Conservation (phyloP, 2,329 filamentous ascomycete species). For the Fusarium anthophilum region DNA sequence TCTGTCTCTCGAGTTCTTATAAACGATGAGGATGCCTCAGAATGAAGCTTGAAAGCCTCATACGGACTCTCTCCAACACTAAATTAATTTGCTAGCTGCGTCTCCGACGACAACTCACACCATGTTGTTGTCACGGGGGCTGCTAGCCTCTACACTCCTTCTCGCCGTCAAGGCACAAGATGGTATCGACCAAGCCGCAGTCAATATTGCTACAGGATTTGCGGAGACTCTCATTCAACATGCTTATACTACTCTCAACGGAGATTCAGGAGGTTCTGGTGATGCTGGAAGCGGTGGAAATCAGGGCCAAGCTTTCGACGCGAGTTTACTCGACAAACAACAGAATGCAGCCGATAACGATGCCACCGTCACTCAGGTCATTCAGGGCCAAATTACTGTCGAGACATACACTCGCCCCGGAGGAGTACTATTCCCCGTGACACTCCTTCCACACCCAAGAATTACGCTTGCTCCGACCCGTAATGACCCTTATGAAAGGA, state of each 20-base stretch:
- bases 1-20: slow-evolving; percentile 10
- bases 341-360: not conserved
- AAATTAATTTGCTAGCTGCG: slow-evolving; percentile 14
- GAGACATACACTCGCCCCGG: slow-evolving; percentile 14
- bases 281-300: slow-evolving; percentile 4
- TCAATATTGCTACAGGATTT: slow-evolving; percentile 20
- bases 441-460: slow-evolving; percentile 22
- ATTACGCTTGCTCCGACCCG: slow-evolving; percentile 26
- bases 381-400: not conserved
- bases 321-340: slow-evolving; percentile 2
- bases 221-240: slow-evolving; percentile 22
- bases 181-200: slow-evolving; percentile 15
- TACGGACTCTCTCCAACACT: slow-evolving; percentile 7
- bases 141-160: slow-evolving; percentile 31
- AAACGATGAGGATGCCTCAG: slow-evolving; percentile 6
- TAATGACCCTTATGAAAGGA: slow-evolving; percentile 29
- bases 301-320: slow-evolving; percentile 18
- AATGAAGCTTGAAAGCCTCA: not conserved
- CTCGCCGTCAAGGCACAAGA: slow-evolving; percentile 24
- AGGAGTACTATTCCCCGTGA: slow-evolving; percentile 21
- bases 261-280: slow-evolving; percentile 2
- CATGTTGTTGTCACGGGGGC: slow-evolving; percentile 36
- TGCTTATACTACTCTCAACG: slow-evolving; percentile 14
- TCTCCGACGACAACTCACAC: slow-evolving; percentile 29
- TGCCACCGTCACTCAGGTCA: slow-evolving; percentile 6